A percentile compares a stretch with the other conserved stretches of the same genome.
These are phyloP conservation scores for Apiotrichum laibachii DNA, from an alignment of 1,284 basidiomycete genomes.

Conservation along the genomic window DNA sequence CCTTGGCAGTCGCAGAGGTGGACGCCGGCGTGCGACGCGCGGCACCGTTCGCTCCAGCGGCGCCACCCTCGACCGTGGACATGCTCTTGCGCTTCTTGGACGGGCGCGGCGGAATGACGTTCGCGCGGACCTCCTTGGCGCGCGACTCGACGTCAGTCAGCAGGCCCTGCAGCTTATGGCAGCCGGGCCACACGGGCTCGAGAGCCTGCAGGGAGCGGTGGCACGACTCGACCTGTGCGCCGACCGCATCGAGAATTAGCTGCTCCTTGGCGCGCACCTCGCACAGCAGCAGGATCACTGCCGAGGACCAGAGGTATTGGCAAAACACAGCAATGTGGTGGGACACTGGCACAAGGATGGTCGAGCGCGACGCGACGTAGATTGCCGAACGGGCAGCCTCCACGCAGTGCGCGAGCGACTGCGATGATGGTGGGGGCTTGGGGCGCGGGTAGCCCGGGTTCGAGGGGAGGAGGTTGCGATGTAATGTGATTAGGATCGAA, in stretches of 20 bases:
- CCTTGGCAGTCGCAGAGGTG: neutral
- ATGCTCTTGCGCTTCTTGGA: slow-evolving; percentile 33
- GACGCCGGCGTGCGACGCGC: neutral
- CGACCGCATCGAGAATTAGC: slow-evolving; percentile 65
- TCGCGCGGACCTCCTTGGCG: slow-evolving; percentile 41
- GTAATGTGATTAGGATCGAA: slow-evolving; percentile 78
- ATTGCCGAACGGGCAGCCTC: slow-evolving; percentile 56
- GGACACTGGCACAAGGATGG: slow-evolving; percentile 76
- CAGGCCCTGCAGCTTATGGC: slow-evolving; percentile 68
- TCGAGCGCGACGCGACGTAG: slow-evolving; percentile 77
- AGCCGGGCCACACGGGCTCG: slow-evolving; percentile 85
- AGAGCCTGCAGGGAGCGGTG: slow-evolving; percentile 69
- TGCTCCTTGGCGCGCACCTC: slow-evolving; percentile 75
- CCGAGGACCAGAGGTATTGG: slow-evolving; percentile 84
- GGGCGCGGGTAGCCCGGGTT: slow-evolving; percentile 44
- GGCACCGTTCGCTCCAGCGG: neutral
- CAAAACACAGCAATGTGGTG: slow-evolving; percentile 89
- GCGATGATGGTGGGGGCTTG: slow-evolving; percentile 44
- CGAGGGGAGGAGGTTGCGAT: slow-evolving; percentile 71
- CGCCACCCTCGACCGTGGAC: neutral
- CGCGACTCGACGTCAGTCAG: slow-evolving; percentile 45
- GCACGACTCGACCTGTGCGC: slow-evolving; percentile 75
- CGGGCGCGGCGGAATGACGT: slow-evolving; percentile 4
- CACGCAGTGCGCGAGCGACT: slow-evolving; percentile 44
- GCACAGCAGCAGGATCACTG: slow-evolving; percentile 79